Percentiles rank a stretch among this genome's conserved stretches.
phyloP scores from a whole-genome alignment of 257 asterid species.

The Solanum lycopersicoides region DNA sequence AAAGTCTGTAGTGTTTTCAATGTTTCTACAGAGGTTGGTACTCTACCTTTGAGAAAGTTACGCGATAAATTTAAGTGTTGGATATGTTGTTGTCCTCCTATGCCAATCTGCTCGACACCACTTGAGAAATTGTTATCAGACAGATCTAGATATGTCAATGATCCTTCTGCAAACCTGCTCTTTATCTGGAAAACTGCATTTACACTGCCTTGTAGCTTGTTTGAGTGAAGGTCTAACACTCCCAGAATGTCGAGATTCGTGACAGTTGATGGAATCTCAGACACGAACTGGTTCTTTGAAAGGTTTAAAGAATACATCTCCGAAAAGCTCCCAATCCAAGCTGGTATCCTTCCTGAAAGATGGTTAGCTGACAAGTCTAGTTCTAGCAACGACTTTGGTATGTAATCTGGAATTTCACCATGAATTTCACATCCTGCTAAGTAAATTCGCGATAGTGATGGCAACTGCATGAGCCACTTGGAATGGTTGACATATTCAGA shows the following conservation, averaged over 20 bases:
- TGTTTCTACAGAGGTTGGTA: conserved; percentile 33
- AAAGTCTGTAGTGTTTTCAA: conserved; percentile 18
- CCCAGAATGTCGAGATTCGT: conserved; percentile 20
- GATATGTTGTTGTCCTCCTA: conserved; percentile 14
- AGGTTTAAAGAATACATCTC: conserved; percentile 31
- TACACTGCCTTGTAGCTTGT: conserved; percentile 31
- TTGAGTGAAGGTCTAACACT: conserved; percentile 48
- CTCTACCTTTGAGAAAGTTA: conserved; percentile 24
- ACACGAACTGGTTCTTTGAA: conserved; percentile 24
- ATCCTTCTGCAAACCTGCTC: conserved; percentile 11
- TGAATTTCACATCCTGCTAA: conserved; percentile 48
- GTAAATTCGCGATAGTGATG: conserved; percentile 27
- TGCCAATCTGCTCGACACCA: conserved; percentile 26
- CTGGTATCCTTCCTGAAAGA: conserved; percentile 41
- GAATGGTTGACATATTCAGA: conserved; percentile 33
- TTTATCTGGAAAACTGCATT: conserved; percentile 18
- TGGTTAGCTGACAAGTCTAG: conserved; percentile 45
- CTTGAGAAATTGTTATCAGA: conserved; percentile 36
- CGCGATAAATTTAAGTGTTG: conserved; percentile 32
- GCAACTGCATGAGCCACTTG: conserved; percentile 35
- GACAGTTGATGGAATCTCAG: conserved; percentile 33
- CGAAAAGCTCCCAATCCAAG: conserved; percentile 34
- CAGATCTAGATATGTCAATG: conserved; percentile 32
- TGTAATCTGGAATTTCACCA: conserved; percentile 30
- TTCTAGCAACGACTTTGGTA: conserved; percentile 21